Conservation (phyloP, 202 grass and related monocot species). For the Bolboschoenoplectus hybrid region DNA sequence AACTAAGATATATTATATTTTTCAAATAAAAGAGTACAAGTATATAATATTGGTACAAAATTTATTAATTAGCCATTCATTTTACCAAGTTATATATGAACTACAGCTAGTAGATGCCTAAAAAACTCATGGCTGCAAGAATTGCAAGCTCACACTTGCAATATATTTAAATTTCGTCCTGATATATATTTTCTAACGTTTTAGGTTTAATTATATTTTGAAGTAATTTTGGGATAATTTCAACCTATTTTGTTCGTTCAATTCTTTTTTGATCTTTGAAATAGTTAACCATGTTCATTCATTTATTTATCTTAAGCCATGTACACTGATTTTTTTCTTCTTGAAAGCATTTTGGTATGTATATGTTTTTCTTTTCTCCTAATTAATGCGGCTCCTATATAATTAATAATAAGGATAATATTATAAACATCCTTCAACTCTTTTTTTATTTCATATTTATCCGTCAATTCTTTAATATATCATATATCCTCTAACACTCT, state of each 20-base stretch:
- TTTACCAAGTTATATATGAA: background rate
- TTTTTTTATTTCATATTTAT: too few relatives aligned
- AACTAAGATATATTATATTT: background rate
- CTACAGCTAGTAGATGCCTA: background rate
- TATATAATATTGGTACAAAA: background rate
- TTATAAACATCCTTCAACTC: too few relatives aligned
- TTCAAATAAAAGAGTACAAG: background rate
- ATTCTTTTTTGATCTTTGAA: background rate
- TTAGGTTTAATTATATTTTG: background rate
- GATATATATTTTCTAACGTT: background rate
- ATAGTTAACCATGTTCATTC: background rate
- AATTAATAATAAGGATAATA: background rate
- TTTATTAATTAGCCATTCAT: background rate
- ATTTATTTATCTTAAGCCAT: background rate
- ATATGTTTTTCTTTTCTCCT: background rate
- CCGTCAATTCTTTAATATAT: too few relatives aligned
- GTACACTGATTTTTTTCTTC: background rate
- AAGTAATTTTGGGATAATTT: too few relatives aligned
- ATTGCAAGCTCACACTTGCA: background rate
- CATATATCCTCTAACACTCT: too few relatives aligned
- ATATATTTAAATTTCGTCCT: background rate
- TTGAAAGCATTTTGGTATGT: background rate
- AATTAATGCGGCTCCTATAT: background rate
- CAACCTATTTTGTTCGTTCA: background rate
- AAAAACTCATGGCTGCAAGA: background rate